These are phyloP conservation scores for Sphagnurus paluster DNA, from an alignment of 1,284 basidiomycete genomes.

Conservation along the genomic window DNA sequence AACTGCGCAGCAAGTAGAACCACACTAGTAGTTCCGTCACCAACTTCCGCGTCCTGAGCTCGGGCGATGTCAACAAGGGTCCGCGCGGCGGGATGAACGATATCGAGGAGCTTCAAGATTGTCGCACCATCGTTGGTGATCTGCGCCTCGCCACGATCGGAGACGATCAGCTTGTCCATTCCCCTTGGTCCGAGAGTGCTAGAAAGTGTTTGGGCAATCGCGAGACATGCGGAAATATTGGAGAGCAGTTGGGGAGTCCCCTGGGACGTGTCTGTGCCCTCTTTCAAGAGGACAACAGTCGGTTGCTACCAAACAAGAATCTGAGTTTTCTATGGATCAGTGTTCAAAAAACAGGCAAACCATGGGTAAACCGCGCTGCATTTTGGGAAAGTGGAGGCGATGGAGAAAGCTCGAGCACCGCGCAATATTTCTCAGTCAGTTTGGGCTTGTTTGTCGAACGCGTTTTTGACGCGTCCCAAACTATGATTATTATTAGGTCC, in stretches of 20 bases:
- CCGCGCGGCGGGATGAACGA: slow-evolving; percentile 96
- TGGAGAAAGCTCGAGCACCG: slow-evolving; percentile 13
- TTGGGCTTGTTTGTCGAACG: slow-evolving; percentile 34
- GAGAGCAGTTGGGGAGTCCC: slow-evolving; percentile 93
- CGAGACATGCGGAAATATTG: slow-evolving; percentile 95
- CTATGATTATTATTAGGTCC: slow-evolving; percentile 16
- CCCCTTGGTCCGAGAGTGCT: slow-evolving; percentile 97
- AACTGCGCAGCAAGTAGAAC: slow-evolving; percentile 93
- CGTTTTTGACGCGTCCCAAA: slow-evolving; percentile 31
- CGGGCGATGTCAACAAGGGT: slow-evolving; percentile 97
- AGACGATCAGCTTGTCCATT: slow-evolving; percentile 98
- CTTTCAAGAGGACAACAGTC: slow-evolving; percentile 88
- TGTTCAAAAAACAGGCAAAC: slow-evolving; percentile 33
- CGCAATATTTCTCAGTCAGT: slow-evolving; percentile 26
- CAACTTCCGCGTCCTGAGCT: slow-evolving; percentile 98
- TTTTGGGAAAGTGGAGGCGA: slow-evolving; percentile 40
- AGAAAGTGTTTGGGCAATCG: slow-evolving; percentile 86
- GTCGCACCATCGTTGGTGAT: slow-evolving; percentile 99
- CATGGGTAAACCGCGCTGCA: slow-evolving; percentile 77
- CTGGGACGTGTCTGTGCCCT: slow-evolving; percentile 97
- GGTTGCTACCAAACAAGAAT: slow-evolving; percentile 72
- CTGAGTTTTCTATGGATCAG: slow-evolving; percentile 5
- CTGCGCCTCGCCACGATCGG: slow-evolving; percentile 90
- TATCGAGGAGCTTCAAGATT: slow-evolving; percentile 95
- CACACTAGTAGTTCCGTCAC: slow-evolving; percentile 97